These are phyloP conservation scores for Arabidopsis hybrid DNA, from an alignment of 441 rosid genomes.

Conservation along the genomic window DNA sequence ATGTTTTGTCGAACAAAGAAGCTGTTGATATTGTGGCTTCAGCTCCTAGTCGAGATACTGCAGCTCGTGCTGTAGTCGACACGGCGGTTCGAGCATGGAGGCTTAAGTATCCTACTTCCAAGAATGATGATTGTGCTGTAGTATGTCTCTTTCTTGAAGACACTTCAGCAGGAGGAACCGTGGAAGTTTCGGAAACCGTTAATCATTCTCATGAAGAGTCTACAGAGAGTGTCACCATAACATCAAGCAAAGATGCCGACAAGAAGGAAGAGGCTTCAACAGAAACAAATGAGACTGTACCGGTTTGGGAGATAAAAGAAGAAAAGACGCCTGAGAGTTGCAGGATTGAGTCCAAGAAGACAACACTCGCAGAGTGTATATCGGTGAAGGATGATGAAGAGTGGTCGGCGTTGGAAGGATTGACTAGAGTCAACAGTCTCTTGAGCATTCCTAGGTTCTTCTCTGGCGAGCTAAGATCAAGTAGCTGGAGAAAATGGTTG, in stretches of 20 bases:
- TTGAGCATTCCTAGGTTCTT: constrained; percentile 56
- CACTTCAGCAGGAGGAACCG: constrained; percentile 27
- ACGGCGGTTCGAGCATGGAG: constrained; percentile 78
- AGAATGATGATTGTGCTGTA: constrained; percentile 75
- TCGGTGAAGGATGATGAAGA: constrained; percentile 74
- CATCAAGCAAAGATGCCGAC: constrained; percentile 37
- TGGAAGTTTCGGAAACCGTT: constrained; percentile 26
- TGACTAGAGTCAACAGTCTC: constrained; percentile 65
- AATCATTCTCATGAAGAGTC: constrained; percentile 29
- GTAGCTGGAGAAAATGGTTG: constrained; percentile 88
- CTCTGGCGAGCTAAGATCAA: constrained; percentile 69
- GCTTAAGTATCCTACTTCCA: constrained; percentile 76
- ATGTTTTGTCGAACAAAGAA: constrained; percentile 77
- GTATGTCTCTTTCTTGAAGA: constrained; percentile 72
- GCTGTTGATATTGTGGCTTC: constrained; percentile 72
- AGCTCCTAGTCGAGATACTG: constrained; percentile 66
- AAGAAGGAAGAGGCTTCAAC: constrained; percentile 36
- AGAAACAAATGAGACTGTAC: constrained; percentile 55
- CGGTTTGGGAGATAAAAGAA: constrained; percentile 46
- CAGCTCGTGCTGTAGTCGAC: constrained; percentile 77
- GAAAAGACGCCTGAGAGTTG: constrained; percentile 46
- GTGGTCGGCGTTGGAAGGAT: constrained; percentile 82
- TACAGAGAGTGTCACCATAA: constrained; percentile 22
- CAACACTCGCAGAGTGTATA: constrained; percentile 72
- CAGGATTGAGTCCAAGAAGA: constrained; percentile 58